Base-by-base conservation (phyloP, 2,329 filamentous ascomycete genomes). In the Fonsecaea erecta region DNA sequence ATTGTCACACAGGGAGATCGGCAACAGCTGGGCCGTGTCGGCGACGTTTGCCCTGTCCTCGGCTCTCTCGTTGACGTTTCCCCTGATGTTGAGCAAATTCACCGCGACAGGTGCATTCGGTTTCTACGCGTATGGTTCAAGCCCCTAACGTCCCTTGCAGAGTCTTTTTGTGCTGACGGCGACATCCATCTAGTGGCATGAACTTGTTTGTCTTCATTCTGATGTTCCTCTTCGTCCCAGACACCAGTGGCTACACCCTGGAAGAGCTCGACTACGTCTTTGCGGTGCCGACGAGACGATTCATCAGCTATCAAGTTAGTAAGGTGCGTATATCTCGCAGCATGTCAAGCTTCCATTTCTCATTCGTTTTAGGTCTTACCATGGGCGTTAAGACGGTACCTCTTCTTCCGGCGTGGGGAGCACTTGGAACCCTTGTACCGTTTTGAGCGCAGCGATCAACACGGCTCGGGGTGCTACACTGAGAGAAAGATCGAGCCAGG, bases 201-300 rank as follows among this genome's bases (percentile, higher is more conserved):
- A 84, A 83, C 67, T 43, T 84, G 1, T 55, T 83, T 2, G 81
- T 81, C 0, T 78, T 81, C 18, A 67, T 79, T 2, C 73, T 82
- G 30, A 78, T 83, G 2, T 81, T 82, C 70, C 71, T 83, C 21
- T 71, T 70, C 46, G 64, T 72, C 65, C 73, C 21, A 67, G 78
- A 72, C 78, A 74, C 73, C n/a, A 74, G 71, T 52, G 62, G 84
- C 0, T 77, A 79, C 34, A 85, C 79, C 0, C 78, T 87, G 1
- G 84, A 86, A 71, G 80, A 86, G 68, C 84, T 86, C 78, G 84
- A 86, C 43, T 72, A 76, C 35, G 73, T 80, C 16, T 80, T 80
- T 69, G 77, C 56, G n/a, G 40, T 60, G 26, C 56, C 56, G 2
- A 60, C 56, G 18, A 37, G 43, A 11, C 26, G 28, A 14, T 60